These are phyloP conservation scores for Solanum verrucosum DNA, from an alignment of 257 asterid species.

Conservation along the genomic window DNA sequence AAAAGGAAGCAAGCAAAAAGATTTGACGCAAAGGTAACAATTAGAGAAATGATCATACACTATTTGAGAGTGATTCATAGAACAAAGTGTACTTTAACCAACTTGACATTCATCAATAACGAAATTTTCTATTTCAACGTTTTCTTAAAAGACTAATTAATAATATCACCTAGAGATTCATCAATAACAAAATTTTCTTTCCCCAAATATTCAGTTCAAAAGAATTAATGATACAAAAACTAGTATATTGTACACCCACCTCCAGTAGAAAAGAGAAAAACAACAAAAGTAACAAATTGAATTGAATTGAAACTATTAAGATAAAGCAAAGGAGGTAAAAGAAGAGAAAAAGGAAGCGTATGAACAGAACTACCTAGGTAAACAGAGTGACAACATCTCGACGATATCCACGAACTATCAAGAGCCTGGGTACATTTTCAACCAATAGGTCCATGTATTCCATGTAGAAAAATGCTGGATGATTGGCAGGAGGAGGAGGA, in stretches of 20 bases:
- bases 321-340: background rate
- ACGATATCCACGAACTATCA: slow-evolving; percentile 91
- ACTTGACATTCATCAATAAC: background rate
- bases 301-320: background rate
- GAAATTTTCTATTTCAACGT: background rate
- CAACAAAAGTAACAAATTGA: background rate
- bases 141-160: background rate
- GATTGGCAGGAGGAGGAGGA: slow-evolving; percentile 91
- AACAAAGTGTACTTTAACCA: background rate
- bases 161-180: background rate
- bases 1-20: background rate
- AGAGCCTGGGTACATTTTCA: slow-evolving; percentile 90
- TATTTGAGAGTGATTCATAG: background rate
- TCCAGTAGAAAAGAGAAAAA: background rate
- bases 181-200: background rate
- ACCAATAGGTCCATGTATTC: slow-evolving; percentile 97
- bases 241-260: background rate
- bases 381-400: slow-evolving; percentile 94
- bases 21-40: no score
- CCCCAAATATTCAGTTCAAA: background rate
- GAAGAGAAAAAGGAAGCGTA: background rate
- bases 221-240: background rate
- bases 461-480: slow-evolving; percentile 88
- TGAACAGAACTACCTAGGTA: slow-evolving; percentile 35
- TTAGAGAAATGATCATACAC: background rate